phyloP scores from a whole-genome alignment of 148 eudicot genomes.

The Cornus controversa region DNA sequence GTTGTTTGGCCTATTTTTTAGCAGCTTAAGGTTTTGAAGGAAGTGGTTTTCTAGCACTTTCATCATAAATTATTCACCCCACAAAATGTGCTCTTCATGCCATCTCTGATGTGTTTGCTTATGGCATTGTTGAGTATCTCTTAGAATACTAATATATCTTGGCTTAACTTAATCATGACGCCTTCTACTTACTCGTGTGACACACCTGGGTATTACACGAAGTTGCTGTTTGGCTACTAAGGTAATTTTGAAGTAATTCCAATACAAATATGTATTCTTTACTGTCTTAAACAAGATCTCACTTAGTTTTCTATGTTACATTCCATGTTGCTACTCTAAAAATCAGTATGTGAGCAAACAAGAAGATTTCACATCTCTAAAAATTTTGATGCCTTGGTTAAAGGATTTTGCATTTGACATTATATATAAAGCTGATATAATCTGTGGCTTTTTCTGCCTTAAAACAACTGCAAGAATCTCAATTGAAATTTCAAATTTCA shows the following conservation, averaged over 20 bases:
- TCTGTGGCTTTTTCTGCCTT: conserved; percentile 1
- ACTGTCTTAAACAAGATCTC: not conserved
- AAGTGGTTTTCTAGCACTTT: not conserved
- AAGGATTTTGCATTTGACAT: not conserved
- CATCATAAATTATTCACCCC: not conserved
- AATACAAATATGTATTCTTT: no score
- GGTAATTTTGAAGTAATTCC: not conserved
- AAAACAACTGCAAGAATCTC: conserved; percentile 2
- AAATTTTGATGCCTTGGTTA: not conserved
- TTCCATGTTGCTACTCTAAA: not conserved
- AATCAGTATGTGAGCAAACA: not conserved
- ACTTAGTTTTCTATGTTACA: not conserved
- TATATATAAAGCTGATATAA: no score
- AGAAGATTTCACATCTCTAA: not conserved
- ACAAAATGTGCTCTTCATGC: not conserved
- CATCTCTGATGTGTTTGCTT: not conserved
- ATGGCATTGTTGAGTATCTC: not conserved
- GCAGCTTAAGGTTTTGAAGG: not conserved
- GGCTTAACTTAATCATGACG: not conserved
- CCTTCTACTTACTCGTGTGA: not conserved
- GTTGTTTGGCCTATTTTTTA: not conserved
- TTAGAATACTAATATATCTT: not conserved
- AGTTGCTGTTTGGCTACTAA: not conserved
- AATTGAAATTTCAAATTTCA: not conserved
- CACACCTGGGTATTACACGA: not conserved